phyloP scores from a whole-genome alignment of 2,329 filamentous ascomycete genomes.

The Celoporthe dispersa region DNA sequence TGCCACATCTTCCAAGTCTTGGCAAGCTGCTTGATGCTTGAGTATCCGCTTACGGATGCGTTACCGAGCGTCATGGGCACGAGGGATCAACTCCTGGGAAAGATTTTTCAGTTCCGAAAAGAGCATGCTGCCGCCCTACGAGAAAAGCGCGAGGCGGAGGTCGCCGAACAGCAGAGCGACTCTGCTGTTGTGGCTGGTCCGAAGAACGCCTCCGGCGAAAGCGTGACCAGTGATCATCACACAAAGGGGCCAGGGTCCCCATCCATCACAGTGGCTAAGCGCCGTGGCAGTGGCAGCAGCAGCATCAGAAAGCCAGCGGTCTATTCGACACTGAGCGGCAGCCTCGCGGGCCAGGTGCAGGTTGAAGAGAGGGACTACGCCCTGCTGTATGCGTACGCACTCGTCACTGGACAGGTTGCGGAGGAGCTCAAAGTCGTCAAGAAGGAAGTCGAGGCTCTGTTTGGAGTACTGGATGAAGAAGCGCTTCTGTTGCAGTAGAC shows the following conservation, averaged over 20 bases:
- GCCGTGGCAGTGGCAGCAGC: slow-evolving; percentile 21
- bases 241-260: background rate
- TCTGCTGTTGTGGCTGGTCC: slow-evolving; percentile 6
- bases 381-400: slow-evolving; percentile 85
- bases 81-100: slow-evolving; percentile 81
- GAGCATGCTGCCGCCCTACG: slow-evolving; percentile 55
- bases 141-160: slow-evolving; percentile 43
- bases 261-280: background rate
- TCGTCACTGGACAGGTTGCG: slow-evolving; percentile 69
- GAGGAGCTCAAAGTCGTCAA: slow-evolving; percentile 66
- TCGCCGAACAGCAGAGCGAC: slow-evolving; percentile 31
- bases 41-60: slow-evolving; percentile 89
- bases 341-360: slow-evolving; percentile 40
- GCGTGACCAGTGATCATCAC: slow-evolving; percentile 7
- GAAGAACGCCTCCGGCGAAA: slow-evolving; percentile 6
- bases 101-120: slow-evolving; percentile 85
- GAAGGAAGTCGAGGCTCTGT: slow-evolving; percentile 64
- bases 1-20: slow-evolving; percentile 87
- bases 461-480: slow-evolving; percentile 66
- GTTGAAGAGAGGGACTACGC: slow-evolving; percentile 84
- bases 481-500: slow-evolving; percentile 58
- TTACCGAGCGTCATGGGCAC: slow-evolving; percentile 81
- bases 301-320: slow-evolving; percentile 31
- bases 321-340: slow-evolving; percentile 33
- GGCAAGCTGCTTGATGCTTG: slow-evolving; percentile 89